Base-by-base conservation (phyloP, 2,329 filamentous ascomycete genomes). In the Phaeosphaeriaceae sp. region DNA sequence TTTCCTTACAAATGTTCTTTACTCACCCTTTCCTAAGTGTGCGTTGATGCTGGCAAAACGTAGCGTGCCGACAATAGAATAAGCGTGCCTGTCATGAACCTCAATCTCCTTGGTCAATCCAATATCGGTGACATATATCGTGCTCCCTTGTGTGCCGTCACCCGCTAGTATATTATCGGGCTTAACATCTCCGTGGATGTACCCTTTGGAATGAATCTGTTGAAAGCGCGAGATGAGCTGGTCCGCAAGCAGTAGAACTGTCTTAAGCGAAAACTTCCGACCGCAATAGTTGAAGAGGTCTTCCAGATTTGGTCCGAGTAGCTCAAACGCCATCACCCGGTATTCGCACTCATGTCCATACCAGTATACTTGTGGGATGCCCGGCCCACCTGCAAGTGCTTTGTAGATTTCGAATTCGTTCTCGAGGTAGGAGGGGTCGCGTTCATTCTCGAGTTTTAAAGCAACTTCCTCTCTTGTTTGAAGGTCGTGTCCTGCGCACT, bases 281-380 rank as follows among this genome's bases (percentile, higher is more conserved):
- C 97, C 97, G 87, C 94, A 99, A 78, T 97, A 97, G 85, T 99
- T 97, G 90, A 99, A 99, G 28, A 99, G 84, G 73, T 99, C 94
- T 79, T 99, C 94, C 76, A 99, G 80, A 70, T 89, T 94, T 62
- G 94, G 94, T 32, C 94, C 94, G 50, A 99, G 89, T 20, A 99
- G 87, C 72, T 99, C 94, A 61, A 97, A 86, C 43, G 99, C 94
- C 93, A 99, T 97, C 75, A 94, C 94, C 78, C 97, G 97, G 86
- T 99, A 97, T 81, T 97, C 94, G 78, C 93, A 97, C 79, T 99
- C 94, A 53, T 93, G 97, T 64, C 94, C 94, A 77, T 97, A 99
- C 94, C 94, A 99, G 78, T 93, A 92, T 72, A 99, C 94, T 71
- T 97, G 97, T 39, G 94, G 94, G 61, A 99, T 99, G 53, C 94